Conservation (phyloP, 257 asterid genomes). For the Ilex aquifolium region DNA sequence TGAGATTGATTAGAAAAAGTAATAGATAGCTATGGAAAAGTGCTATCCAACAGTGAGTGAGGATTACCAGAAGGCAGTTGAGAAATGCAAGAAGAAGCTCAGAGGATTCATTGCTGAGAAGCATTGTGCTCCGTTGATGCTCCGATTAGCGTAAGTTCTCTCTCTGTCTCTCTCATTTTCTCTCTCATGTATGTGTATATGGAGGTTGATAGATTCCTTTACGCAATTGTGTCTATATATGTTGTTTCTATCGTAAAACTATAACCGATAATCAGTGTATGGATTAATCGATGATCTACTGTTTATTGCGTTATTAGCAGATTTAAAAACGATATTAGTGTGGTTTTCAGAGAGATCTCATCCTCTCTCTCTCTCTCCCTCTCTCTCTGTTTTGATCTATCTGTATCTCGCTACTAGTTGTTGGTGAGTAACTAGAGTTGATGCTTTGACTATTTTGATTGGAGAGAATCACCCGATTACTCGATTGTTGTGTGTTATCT, state of each 20-base stretch:
- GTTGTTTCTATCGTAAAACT: neutral
- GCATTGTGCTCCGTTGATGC: conserved; percentile 44
- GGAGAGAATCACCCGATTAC: too few relatives aligned
- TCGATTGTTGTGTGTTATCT: neutral
- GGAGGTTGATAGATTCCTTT: neutral
- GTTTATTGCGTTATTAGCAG: neutral
- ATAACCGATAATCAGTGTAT: neutral
- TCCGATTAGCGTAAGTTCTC: conserved; percentile 40
- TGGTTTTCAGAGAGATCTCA: too few relatives aligned
- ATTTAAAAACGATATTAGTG: too few relatives aligned
- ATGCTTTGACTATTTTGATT: neutral
- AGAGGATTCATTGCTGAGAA: conserved; percentile 34
- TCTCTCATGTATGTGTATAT: neutral
- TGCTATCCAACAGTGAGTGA: conserved; percentile 50
- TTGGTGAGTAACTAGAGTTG: neutral
- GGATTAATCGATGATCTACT: neutral
- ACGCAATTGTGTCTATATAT: neutral
- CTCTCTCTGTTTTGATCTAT: neutral
- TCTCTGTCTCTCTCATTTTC: neutral
- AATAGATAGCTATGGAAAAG: conserved; percentile 38
- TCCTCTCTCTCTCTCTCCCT: too few relatives aligned
- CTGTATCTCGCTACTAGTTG: neutral
- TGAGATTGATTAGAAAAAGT: too few relatives aligned
- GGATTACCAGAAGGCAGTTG: conserved; percentile 52
- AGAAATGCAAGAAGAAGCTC: conserved; percentile 33